These are phyloP conservation scores for Colletotrichum filicis DNA, from an alignment of 2,329 filamentous ascomycete species.

Conservation along the genomic window DNA sequence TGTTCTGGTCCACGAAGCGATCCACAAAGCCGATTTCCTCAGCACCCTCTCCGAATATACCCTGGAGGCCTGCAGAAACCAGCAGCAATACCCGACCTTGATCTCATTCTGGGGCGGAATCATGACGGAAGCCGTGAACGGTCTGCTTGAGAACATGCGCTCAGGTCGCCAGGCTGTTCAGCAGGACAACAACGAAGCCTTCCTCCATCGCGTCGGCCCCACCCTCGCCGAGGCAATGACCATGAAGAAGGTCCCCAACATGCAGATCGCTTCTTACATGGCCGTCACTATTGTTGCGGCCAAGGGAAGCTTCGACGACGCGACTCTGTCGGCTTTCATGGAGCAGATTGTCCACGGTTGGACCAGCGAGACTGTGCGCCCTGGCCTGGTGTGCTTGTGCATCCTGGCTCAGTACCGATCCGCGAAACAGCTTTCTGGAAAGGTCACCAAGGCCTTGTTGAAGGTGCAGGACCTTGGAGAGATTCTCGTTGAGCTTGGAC, in stretches of 20 bases:
- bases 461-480: constrained; percentile 70
- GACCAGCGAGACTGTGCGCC: constrained; percentile 76
- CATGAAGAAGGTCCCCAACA: constrained; percentile 78
- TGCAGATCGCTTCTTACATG: constrained; percentile 93
- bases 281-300: constrained; percentile 86
- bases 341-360: constrained; percentile 85
- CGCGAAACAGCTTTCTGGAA: constrained; percentile 74
- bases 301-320: constrained; percentile 83
- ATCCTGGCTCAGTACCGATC: constrained; percentile 85
- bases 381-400: constrained; percentile 82
- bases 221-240: constrained; percentile 81
- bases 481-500: constrained; percentile 70
- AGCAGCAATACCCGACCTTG: constrained; percentile 80
- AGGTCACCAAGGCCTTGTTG: constrained; percentile 76
- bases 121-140: constrained; percentile 85
- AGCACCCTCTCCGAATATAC: constrained; percentile 82
- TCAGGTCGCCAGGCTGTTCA: constrained; percentile 83
- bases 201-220: constrained; percentile 75
- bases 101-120: constrained; percentile 93
- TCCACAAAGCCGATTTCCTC: constrained; percentile 81
- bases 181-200: constrained; percentile 81
- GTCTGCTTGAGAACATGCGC: constrained; percentile 80
- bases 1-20: constrained; percentile 84
- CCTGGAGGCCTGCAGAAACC: constrained; percentile 75
- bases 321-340: constrained; percentile 87